Conservation (phyloP, 75 land plant species). For the Selaginella tamariscina region DNA sequence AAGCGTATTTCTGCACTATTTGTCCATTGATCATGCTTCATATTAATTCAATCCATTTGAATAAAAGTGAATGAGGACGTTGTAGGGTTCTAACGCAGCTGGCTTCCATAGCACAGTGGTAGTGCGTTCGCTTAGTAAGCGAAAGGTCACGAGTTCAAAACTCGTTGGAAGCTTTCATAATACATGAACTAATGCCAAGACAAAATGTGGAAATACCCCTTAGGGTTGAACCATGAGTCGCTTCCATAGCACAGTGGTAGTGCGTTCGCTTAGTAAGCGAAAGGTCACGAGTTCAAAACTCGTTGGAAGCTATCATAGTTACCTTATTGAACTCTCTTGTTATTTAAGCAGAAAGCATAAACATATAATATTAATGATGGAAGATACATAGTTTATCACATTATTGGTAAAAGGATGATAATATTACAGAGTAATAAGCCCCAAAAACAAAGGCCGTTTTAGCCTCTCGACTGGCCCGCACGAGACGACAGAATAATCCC, state of each 20-base stretch:
- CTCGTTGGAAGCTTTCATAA: constrained; percentile 3
- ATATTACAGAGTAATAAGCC: not conserved
- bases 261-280: constrained; percentile 1
- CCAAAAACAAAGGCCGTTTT: not conserved
- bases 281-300: constrained; percentile 1
- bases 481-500: constrained; percentile 51
- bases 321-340: not conserved
- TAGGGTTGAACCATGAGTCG: too few species aligned
- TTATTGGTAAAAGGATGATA: not conserved
- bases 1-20: not conserved
- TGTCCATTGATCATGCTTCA: too few species aligned
- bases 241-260: constrained; percentile 3
- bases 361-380: not conserved
- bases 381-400: not conserved
- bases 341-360: not conserved
- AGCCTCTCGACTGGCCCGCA: constrained; percentile 38
- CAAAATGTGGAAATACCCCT: too few species aligned
- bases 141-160: constrained; percentile 1
- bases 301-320: not conserved
- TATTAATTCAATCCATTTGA: too few species aligned
- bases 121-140: constrained; percentile 1
- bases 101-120: constrained; percentile 3
- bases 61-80: not conserved
- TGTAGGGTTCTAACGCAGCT: not conserved
- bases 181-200: too few species aligned